Base-by-base conservation (phyloP, 2,329 filamentous ascomycete species). In the Fusarium gaditjirri region DNA sequence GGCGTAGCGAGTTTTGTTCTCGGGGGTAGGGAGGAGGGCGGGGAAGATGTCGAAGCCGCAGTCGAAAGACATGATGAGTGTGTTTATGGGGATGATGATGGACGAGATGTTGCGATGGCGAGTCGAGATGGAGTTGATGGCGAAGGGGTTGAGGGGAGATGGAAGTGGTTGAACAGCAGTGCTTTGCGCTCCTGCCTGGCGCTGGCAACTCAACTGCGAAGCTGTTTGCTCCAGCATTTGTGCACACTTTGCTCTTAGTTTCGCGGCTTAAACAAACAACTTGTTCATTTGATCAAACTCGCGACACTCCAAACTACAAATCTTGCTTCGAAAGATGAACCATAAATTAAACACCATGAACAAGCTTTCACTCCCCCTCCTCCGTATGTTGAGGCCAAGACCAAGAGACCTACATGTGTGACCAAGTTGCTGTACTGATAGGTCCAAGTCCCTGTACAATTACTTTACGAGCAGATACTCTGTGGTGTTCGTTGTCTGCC, bases 21-120 rank as follows among this genome's bases (percentile, higher is more conserved):
- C 50, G 0, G 23, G 1, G 35, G 31, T 58, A 5, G 25, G 16
- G 17, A 11, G 4, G 5, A 69, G 66, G 16, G 4, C 21, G 17
- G 66, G 66, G 36, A 46, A 58, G 19, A 69, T 54, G 17, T 68
- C 64, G n/a, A 69, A 69, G 27, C 64, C 66, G 21, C 44, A 63
- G 21, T 41, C 36, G 7, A 33, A 43, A 5, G 52, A 33, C 66
- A 69, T 69, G 17, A 10, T 52, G 64, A 39, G 7, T 14, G 11
- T 21, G 29, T 17, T 7, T 17, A 17, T 10, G 17, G 13, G 25
- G 19, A 8, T 17, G 19, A 38, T 8, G n/a, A 35, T 23, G 29
- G 4, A 33, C 8, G 23, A 13, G 33, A 38, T 36, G 31, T 19
- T 25, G 31, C 31, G 31, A 42, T 44, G 17, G 2, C 14, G 19